Conservation (phyloP, 441 rosid species). For the Bocquillonia castaneifolia region DNA sequence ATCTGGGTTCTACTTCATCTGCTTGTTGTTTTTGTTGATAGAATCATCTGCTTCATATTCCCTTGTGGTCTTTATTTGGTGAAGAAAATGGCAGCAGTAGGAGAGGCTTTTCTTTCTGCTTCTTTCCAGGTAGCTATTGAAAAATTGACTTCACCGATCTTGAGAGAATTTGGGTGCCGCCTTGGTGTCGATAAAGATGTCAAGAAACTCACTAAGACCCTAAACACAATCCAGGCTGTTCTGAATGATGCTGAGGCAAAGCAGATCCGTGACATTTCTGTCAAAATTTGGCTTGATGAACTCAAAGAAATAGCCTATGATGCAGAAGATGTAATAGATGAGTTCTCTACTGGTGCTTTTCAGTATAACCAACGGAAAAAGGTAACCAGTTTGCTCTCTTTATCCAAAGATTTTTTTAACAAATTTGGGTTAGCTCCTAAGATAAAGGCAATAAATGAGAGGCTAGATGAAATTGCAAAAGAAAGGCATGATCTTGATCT, state of each 20-base stretch:
- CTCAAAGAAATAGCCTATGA: conserved; percentile 17
- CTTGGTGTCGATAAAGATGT: conserved; percentile 10
- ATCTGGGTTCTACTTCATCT: conserved; percentile 2
- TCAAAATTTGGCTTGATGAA: conserved; percentile 12
- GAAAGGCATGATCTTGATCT: conserved; percentile 17
- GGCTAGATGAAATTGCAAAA: conserved; percentile 12
- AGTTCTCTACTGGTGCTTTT: conserved; percentile 12
- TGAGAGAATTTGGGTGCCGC: conserved; percentile 8
- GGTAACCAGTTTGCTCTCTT: neutral
- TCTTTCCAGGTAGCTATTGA: conserved; percentile 15
- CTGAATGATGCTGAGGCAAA: conserved; percentile 16
- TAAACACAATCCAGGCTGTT: conserved; percentile 10
- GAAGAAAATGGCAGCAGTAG: neutral
- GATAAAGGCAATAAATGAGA: conserved; percentile 12
- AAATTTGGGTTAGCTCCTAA: conserved; percentile 8
- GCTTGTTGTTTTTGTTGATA: neutral
- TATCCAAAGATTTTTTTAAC: neutral
- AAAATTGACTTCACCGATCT: conserved; percentile 11
- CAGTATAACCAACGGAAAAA: conserved; percentile 8
- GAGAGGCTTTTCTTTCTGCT: conserved; percentile 21
- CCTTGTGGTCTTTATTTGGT: neutral
- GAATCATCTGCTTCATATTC: neutral
- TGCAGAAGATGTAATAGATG: conserved; percentile 18
- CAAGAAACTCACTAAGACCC: conserved; percentile 2
- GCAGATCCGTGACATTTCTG: neutral